These are phyloP conservation scores for Clavispora santaluciae DNA, from an alignment of 805 yeast genomes.

Conservation along the genomic window DNA sequence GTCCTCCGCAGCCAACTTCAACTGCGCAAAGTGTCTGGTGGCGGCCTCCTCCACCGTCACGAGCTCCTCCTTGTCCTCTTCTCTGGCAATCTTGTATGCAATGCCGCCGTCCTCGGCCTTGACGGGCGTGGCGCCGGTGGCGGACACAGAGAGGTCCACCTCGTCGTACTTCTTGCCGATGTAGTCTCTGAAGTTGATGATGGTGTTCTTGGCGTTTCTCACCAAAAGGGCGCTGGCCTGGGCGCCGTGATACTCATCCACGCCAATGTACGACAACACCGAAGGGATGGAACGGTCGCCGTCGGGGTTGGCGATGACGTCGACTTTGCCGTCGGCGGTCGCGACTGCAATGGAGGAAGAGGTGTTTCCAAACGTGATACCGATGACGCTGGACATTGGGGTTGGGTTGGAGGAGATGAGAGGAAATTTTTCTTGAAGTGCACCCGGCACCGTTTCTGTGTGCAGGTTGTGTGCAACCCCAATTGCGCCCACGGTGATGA, in stretches of 20 bases:
- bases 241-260: conserved; percentile 94
- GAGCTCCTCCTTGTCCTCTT: conserved; percentile 46
- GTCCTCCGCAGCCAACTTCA: conserved; percentile 87
- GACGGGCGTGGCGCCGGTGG: conserved; percentile 55
- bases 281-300: conserved; percentile 98
- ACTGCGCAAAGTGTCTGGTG: conserved; percentile 75
- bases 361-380: conserved; percentile 95
- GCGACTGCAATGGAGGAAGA: conserved; percentile 92
- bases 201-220: conserved; percentile 84
- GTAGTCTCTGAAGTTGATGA: conserved; percentile 89
- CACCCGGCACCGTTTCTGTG: background rate
- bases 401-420: background rate
- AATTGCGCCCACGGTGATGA: too few relatives aligned
- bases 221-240: conserved; percentile 91
- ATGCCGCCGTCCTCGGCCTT: conserved; percentile 58
- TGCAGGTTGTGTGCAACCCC: background rate
- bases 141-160: conserved; percentile 59
- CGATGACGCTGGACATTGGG: conserved; percentile 59
- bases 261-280: conserved; percentile 84
- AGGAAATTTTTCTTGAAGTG: conserved; percentile 1
- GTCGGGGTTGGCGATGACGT: conserved; percentile 97
- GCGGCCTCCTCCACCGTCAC: conserved; percentile 74
- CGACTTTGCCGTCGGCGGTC: conserved; percentile 81
- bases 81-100: conserved; percentile 57
- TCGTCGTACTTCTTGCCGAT: conserved; percentile 71